Evolutionary conservation across 768 basidiomycete species (phyloP), one percentile per base, ranked within the genome.

Genomic region (Gelatoporia subvermispora): DNA sequence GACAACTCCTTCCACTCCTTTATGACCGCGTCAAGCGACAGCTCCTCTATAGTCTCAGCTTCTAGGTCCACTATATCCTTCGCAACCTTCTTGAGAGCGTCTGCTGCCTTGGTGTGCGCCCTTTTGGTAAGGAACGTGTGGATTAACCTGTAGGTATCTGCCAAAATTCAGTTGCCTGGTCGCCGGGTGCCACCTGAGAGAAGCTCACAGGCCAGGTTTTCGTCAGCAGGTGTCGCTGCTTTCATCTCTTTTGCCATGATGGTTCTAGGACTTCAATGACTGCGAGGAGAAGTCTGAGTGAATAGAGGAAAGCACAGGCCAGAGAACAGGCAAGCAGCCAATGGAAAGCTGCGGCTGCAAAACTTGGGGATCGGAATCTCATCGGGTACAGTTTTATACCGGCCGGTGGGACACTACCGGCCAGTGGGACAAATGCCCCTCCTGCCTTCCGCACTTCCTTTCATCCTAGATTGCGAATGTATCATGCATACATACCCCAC

Each of bases 81-180:
- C 18, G 78, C 87, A 21, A 85, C 86, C 55, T 84, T 87, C 68
- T 80, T 88, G 43, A 92, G 69, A 1, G 84, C 82, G 49, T 76
- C 71, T 8, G 90, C 90, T 8, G 81, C 85, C 58, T 88, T 88
- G 24, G 63, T 61, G 63, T 91, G 85, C 0, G 77, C 74, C 41
- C 75, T 79, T 59, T 81, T 77, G 49, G 65, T 71, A 34, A 93
- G 72, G 67, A 93, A 93, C 8, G 79, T 70, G 60, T 90, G 77
- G 49, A 93, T 81, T 43, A 90, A 68, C 56, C 79, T 76, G 71
- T 91, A 93, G 3, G 86, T 84, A 20, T 74, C 90, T 91, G 60
- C 25, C 20, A 37, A 4, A 15, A 8, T 22, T 52, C 17, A 41
- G 45, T 16, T 5, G 16, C 38, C 35, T 11, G 20, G 15, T 28